Evolutionary conservation across 768 basidiomycete species (phyloP).

Genomic region (Arthromyces matolae): DNA sequence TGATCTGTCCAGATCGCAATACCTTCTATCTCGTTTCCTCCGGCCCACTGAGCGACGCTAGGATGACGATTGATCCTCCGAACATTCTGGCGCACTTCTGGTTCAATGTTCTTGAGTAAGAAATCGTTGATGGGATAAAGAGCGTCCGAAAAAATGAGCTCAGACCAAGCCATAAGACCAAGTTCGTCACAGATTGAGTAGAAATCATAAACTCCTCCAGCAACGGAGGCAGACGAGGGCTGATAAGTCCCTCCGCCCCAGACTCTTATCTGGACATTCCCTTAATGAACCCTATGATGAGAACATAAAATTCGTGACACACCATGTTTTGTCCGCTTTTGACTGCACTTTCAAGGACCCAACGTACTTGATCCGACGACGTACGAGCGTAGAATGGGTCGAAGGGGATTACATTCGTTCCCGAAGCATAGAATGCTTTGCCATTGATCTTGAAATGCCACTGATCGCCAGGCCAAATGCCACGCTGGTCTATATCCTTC

Average conservation of each 20-base stretch:
- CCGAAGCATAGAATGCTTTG: conserved; percentile 49
- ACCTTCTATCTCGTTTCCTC: conserved; percentile 58
- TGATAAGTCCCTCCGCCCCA: conserved; percentile 60
- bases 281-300: neutral
- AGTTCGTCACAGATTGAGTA: conserved; percentile 58
- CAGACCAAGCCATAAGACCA: conserved; percentile 59
- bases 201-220: conserved; percentile 50
- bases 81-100: conserved; percentile 56
- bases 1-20: conserved; percentile 39
- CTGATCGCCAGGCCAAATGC: conserved; percentile 57
- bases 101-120: conserved; percentile 45
- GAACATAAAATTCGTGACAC: conserved; percentile 10
- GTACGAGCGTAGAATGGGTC: conserved; percentile 56
- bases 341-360: conserved; percentile 54
- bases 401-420: conserved; percentile 59
- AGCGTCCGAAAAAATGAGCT: conserved; percentile 57
- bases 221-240: conserved; percentile 35
- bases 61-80: conserved; percentile 53
- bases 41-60: conserved; percentile 57
- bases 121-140: conserved; percentile 55
- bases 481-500: conserved; percentile 39
- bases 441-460: conserved; percentile 62
- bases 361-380: conserved; percentile 45
- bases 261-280: conserved; percentile 41
- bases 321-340: conserved; percentile 60